Conservation (phyloP, 441 rosid genomes). For the Adansonia grandidieri region DNA sequence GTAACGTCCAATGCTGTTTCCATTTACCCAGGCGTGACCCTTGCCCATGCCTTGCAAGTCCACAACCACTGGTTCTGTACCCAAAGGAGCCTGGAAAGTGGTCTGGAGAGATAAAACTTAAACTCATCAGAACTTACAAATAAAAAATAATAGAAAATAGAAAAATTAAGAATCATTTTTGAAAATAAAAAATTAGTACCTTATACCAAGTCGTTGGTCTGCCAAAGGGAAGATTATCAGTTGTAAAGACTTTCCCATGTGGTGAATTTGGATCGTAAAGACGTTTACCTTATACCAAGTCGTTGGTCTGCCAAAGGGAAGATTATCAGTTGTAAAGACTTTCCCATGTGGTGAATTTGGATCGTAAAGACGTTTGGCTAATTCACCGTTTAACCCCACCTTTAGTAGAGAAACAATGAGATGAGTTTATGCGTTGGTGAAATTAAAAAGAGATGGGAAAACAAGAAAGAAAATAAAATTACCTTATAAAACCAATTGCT, state of each 20-base stretch:
- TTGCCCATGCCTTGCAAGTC: conserved; percentile 59
- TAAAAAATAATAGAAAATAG: neutral
- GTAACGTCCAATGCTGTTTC: conserved; percentile 55
- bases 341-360: conserved; percentile 4
- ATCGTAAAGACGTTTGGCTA: conserved; percentile 16
- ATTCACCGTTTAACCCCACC: conserved; percentile 39
- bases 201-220: conserved; percentile 55
- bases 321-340: conserved; percentile 32
- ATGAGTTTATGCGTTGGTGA: neutral
- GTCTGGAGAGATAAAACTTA: conserved; percentile 32
- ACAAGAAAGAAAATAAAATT: neutral
- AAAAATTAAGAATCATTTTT: neutral
- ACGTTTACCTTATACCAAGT: conserved; percentile 56
- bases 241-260: conserved; percentile 28
- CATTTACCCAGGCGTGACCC: conserved; percentile 63
- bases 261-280: conserved; percentile 22
- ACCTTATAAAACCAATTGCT: conserved; percentile 35
- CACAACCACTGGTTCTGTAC: conserved; percentile 54
- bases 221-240: conserved; percentile 29
- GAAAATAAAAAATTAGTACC: conserved; percentile 28
- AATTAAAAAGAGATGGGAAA: neutral
- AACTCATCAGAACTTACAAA: neutral
- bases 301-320: conserved; percentile 38
- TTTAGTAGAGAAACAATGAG: neutral
- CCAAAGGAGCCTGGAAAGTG: conserved; percentile 48